Evolutionary conservation across 2,329 filamentous ascomycete species (phyloP).

Genomic region (Trichoderma arundinaceum): DNA sequence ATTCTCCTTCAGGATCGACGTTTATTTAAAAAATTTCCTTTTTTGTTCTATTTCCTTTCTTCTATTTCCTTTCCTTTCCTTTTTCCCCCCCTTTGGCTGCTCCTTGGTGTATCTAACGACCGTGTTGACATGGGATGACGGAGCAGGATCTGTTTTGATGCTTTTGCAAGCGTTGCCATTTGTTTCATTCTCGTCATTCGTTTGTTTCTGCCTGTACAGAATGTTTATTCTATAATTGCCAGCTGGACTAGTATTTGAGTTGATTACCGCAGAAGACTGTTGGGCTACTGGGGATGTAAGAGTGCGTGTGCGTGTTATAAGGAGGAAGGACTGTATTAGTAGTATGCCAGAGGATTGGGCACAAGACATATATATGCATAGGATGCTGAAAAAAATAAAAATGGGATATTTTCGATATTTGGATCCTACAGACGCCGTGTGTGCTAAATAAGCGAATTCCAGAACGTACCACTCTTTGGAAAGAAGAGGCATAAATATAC

Average conservation of each 20-base stretch:
- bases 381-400: conserved; percentile 11
- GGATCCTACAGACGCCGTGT: not conserved
- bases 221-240: conserved; percentile 15
- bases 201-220: conserved; percentile 13
- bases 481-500: not conserved
- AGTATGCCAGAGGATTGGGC: conserved; percentile 15
- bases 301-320: not conserved
- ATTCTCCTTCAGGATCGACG: conserved; percentile 17
- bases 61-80: conserved; percentile 2
- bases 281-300: not conserved
- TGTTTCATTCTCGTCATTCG: conserved; percentile 22
- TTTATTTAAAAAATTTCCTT: conserved; percentile 23
- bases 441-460: conserved; percentile 8
- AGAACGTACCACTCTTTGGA: not conserved
- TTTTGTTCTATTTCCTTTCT: conserved; percentile 3
- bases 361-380: conserved; percentile 16
- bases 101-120: conserved; percentile 25
- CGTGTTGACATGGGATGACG: conserved; percentile 29
- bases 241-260: conserved; percentile 30
- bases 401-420: not conserved
- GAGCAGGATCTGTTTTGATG: conserved; percentile 19
- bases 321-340: conserved; percentile 21
- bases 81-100: not conserved
- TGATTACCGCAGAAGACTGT: conserved; percentile 4
- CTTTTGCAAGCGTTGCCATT: conserved; percentile 26